Evolutionary conservation across 1,284 basidiomycete genomes (phyloP).

Genomic region (Tremellales sp.): DNA sequence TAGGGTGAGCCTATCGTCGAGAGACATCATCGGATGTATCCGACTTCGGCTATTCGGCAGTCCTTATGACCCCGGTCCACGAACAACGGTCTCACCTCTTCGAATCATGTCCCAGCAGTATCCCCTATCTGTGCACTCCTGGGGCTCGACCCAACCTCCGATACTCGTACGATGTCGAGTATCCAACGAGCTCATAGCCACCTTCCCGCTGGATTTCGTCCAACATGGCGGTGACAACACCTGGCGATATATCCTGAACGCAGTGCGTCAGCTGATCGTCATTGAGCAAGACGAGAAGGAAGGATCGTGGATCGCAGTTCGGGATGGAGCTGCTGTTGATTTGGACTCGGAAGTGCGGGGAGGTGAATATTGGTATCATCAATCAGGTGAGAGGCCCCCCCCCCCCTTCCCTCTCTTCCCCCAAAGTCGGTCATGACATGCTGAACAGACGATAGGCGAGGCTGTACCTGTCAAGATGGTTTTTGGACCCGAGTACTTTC

Average conservation of each 20-base stretch:
- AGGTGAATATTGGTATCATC: neutral
- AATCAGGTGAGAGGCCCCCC: neutral
- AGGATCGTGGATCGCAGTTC: neutral
- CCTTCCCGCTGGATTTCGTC: neutral
- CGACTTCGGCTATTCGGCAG: too few species aligned
- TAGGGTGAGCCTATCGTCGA: too few species aligned
- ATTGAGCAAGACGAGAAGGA: neutral
- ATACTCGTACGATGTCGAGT: neutral
- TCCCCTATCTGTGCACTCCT: neutral
- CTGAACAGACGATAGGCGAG: too few species aligned
- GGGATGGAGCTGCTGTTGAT: neutral
- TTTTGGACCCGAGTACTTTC: neutral
- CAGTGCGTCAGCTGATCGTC: neutral
- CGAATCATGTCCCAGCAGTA: too few species aligned
- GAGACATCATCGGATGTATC: too few species aligned
- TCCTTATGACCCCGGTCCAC: too few species aligned
- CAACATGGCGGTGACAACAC: neutral
- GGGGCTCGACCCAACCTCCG: neutral
- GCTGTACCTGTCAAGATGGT: neutral
- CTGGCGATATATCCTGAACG: neutral
- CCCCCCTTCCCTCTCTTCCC: too few species aligned
- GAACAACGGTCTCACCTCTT: too few species aligned
- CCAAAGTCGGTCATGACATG: too few species aligned
- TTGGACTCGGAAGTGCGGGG: neutral
- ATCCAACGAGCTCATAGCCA: neutral